Evolutionary conservation across 805 yeast species (phyloP).

Genomic region (Wickerhamomyces bisporus): DNA sequence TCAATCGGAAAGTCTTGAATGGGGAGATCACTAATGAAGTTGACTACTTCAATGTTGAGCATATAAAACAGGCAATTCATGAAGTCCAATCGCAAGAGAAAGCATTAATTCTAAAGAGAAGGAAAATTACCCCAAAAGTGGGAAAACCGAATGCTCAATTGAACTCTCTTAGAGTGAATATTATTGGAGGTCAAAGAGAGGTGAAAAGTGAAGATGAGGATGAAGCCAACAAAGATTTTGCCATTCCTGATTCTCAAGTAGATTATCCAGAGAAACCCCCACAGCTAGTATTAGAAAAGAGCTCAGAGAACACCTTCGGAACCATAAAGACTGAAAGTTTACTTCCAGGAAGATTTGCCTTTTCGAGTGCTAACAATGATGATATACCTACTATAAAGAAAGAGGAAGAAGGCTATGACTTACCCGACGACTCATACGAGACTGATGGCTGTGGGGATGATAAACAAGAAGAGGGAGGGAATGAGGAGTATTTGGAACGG

Average conservation of each 20-base stretch:
- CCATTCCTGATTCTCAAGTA: too few relatives aligned
- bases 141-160: too few relatives aligned
- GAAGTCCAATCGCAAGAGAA: constrained; percentile 4
- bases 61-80: constrained; percentile 5
- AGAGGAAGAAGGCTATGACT: neutral
- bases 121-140: constrained; percentile 2
- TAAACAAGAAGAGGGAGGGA: constrained; percentile 2
- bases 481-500: constrained; percentile 3
- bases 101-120: constrained; percentile 1
- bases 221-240: neutral
- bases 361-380: neutral
- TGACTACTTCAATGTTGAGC: constrained; percentile 17
- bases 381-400: too few relatives aligned
- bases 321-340: neutral
- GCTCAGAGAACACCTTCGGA: neutral
- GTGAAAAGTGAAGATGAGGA: neutral
- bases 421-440: constrained; percentile 2
- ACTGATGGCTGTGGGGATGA: constrained; percentile 9
- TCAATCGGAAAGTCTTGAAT: constrained; percentile 8
- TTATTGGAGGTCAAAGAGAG: too few relatives aligned
- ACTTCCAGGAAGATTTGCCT: neutral
- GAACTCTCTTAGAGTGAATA: too few relatives aligned
- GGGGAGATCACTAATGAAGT: constrained; percentile 17
- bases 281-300: too few relatives aligned
- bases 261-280: too few relatives aligned